phyloP scores from a whole-genome alignment of 192 early-diverging fungal species.

The Rhizophagus prolifer region DNA sequence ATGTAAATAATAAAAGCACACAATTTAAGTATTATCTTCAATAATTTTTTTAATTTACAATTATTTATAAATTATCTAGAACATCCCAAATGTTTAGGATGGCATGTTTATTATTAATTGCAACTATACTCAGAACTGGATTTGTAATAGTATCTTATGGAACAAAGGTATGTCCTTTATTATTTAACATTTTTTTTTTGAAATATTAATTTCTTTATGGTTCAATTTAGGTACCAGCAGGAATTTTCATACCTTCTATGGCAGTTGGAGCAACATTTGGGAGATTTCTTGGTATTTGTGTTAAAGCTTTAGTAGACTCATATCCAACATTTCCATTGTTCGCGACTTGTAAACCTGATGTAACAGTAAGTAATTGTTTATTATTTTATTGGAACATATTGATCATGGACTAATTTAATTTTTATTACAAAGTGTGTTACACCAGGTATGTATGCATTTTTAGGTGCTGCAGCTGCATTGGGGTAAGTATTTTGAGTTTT shows the following conservation, averaged over 20 bases:
- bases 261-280: slow-evolving; percentile 92
- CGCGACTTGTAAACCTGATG: slow-evolving; percentile 71
- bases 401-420: background rate
- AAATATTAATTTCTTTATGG: background rate
- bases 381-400: background rate
- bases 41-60: slow-evolving; percentile 5
- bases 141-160: slow-evolving; percentile 66
- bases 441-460: slow-evolving; percentile 92
- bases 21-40: background rate
- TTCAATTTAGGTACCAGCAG: slow-evolving; percentile 74
- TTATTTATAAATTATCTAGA: background rate
- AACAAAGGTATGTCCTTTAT: slow-evolving; percentile 16
- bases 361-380: slow-evolving; percentile 36
- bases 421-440: slow-evolving; percentile 71
- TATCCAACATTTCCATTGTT: slow-evolving; percentile 71
- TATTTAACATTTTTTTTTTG: background rate
- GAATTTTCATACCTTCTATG: slow-evolving; percentile 94
- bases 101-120: slow-evolving; percentile 49
- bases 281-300: slow-evolving; percentile 81
- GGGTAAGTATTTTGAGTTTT: slow-evolving; percentile 24
- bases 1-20: slow-evolving; percentile 8
- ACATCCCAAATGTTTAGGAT: slow-evolving; percentile 36
- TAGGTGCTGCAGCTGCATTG: slow-evolving; percentile 89
- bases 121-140: slow-evolving; percentile 53
- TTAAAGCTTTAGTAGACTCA: slow-evolving; percentile 64